Evolutionary conservation across 2,329 filamentous ascomycete species (phyloP), one percentile per base, ranked within the genome.

Genomic region (Botryotinia convoluta): DNA sequence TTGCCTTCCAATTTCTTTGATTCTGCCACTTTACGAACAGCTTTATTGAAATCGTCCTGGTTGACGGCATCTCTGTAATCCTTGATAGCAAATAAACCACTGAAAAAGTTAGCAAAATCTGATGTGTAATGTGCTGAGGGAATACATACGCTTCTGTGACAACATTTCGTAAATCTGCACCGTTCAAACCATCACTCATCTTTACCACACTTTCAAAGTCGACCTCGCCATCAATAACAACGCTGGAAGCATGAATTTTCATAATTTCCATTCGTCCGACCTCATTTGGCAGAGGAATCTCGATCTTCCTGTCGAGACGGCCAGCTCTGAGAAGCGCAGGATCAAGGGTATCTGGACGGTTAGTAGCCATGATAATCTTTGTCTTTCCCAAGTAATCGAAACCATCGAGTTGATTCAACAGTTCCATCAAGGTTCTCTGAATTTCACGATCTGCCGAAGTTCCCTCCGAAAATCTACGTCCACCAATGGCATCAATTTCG

Each of bases 351-450:
- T 98, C 95, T 22, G 95, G 96, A 84, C 96, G 89, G 87, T 99
- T 99, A 74, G 96, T 98, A 54, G 95, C 96, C 97, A 99, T 99
- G 86, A 99, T 99, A 82, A 99, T 99, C 87, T 99, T 99, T 72
- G 96, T 99, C 88, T 99, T 98, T 79, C 97, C 96, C 54, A 99
- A 88, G 85, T 99, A 99, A 85, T 99, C 96, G 86, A 99, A 99
- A 78, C 97, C 96, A 82, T 99, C 96, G 71, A 99, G 90, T 84
- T 99, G 96, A 84, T 99, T 99, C 76, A 99, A 91, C 72, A 99
- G 88, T 84, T 99, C 96, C 96, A 99, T 99, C 74, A 99, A 87
- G 51, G 96, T 99, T 81, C 96, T 92, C 85, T 99, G 96, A 79
- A 99, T 99, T 84, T 99, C 96, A 81, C 97, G 92, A 85, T 99